phyloP scores from a whole-genome alignment of 108 stramenopile species.

The Aurantiochytrium sp. region DNA sequence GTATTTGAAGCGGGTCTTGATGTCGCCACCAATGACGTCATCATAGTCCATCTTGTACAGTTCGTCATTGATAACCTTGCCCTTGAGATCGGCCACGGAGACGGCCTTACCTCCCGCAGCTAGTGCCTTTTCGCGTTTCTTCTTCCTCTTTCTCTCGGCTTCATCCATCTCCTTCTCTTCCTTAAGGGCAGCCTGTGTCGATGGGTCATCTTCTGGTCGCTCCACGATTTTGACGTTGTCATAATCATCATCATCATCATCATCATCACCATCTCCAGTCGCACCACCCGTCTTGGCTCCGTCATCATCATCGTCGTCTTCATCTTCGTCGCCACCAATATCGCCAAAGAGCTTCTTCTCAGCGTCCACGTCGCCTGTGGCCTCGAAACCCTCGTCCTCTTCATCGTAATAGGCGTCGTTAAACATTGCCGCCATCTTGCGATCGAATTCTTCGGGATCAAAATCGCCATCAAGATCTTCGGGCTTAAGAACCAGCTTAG shows the following conservation, averaged over 20 bases:
- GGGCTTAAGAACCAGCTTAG: slow-evolving; percentile 48
- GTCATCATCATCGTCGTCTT: slow-evolving; percentile 39
- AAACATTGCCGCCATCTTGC: slow-evolving; percentile 71
- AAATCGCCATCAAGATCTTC: slow-evolving; percentile 87
- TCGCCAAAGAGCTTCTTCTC: slow-evolving; percentile 9
- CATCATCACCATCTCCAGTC: slow-evolving; percentile 48
- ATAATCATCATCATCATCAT: slow-evolving; percentile 27
- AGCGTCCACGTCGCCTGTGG: background rate
- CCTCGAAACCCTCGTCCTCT: slow-evolving; percentile 57
- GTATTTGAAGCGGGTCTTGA: slow-evolving; percentile 91
- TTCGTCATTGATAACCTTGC: slow-evolving; percentile 55
- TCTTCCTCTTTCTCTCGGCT: background rate
- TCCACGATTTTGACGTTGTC: slow-evolving; percentile 41
- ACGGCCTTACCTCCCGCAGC: background rate
- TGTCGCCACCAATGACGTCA: slow-evolving; percentile 80
- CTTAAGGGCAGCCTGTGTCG: slow-evolving; percentile 47
- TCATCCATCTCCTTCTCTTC: slow-evolving; percentile 62
- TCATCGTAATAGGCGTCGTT: slow-evolving; percentile 85
- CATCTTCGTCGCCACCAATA: slow-evolving; percentile 11
- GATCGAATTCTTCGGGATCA: slow-evolving; percentile 84
- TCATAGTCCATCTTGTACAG: slow-evolving; percentile 97
- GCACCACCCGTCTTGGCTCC: no score
- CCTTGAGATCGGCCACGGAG: background rate
- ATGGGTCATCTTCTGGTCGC: background rate
- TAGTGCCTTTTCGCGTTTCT: background rate